These are phyloP conservation scores for Leptographium wingfieldii DNA, from an alignment of 2,329 filamentous ascomycete species.

Conservation along the genomic window DNA sequence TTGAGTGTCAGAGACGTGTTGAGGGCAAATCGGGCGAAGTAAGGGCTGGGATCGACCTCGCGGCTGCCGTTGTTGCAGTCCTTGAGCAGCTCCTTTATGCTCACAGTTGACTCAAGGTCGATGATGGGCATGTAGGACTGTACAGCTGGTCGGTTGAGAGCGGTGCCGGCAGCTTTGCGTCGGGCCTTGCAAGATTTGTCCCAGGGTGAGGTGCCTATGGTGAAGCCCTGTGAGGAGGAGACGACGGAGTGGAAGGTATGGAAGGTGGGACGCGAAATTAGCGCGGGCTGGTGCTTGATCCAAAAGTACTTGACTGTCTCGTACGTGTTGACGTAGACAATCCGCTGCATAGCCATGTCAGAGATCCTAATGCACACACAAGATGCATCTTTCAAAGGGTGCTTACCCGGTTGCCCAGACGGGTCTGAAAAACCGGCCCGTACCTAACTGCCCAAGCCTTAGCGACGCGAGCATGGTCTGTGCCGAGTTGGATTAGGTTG, in stretches of 20 bases:
- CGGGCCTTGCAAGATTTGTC: constrained; percentile 67
- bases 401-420: constrained; percentile 46
- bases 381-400: constrained; percentile 14
- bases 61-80: constrained; percentile 48
- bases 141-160: constrained; percentile 55
- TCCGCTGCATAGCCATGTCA: constrained; percentile 29
- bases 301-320: constrained; percentile 61
- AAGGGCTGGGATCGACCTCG: constrained; percentile 58
- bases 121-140: constrained; percentile 74
- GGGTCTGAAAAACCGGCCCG: constrained; percentile 52
- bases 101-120: constrained; percentile 60
- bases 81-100: constrained; percentile 57
- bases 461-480: constrained; percentile 40
- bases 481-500: constrained; percentile 47
- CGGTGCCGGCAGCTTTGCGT: constrained; percentile 66
- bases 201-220: constrained; percentile 75
- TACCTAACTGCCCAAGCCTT: constrained; percentile 47
- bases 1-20: constrained; percentile 68
- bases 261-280: constrained; percentile 65
- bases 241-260: constrained; percentile 76
- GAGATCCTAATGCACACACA: background rate
- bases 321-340: constrained; percentile 69
- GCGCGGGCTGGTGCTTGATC: constrained; percentile 65
- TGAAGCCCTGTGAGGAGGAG: constrained; percentile 65
- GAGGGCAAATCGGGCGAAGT: constrained; percentile 63